phyloP scores from a whole-genome alignment of 768 basidiomycete genomes.

The Lactarius akahatsu region DNA sequence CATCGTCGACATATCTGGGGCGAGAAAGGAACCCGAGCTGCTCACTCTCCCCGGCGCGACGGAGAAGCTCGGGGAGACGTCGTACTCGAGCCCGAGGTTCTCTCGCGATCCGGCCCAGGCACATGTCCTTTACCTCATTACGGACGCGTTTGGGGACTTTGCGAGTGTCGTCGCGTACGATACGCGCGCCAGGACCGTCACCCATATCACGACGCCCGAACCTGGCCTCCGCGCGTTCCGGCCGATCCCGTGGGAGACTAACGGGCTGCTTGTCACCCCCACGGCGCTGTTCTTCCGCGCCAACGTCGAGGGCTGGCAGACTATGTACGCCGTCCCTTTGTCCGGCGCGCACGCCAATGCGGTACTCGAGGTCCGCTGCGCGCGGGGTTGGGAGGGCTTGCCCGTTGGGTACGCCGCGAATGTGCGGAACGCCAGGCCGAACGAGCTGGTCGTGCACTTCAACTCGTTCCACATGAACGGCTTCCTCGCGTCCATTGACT shows the following conservation, averaged over 20 bases:
- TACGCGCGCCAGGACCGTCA: conserved; percentile 33
- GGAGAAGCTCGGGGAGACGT: conserved; percentile 36
- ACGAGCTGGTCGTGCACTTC: conserved; percentile 37
- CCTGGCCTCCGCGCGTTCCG: conserved; percentile 36
- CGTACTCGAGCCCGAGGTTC: conserved; percentile 31
- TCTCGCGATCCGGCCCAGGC: conserved; percentile 36
- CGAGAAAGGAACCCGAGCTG: conserved; percentile 32
- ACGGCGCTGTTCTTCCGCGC: conserved; percentile 36
- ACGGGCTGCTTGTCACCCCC: conserved; percentile 30
- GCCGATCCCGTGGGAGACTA: conserved; percentile 40
- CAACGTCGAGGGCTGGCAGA: conserved; percentile 42
- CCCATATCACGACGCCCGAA: conserved; percentile 42
- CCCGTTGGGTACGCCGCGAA: conserved; percentile 37
- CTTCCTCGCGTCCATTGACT: conserved; percentile 37
- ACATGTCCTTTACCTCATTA: conserved; percentile 38
- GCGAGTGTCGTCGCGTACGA: conserved; percentile 40
- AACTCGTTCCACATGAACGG: conserved; percentile 36
- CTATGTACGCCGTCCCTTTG: conserved; percentile 31
- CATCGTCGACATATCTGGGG: conserved; percentile 38
- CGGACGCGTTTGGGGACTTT: conserved; percentile 43
- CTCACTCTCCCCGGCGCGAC: conserved; percentile 40
- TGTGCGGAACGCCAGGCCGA: conserved; percentile 37
- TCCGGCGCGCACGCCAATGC: conserved; percentile 32
- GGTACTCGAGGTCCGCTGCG: conserved; percentile 27
- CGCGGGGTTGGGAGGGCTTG: conserved; percentile 30